Evolutionary conservation across 1,284 basidiomycete genomes (phyloP), one percentile per base, ranked within the genome.

Genomic region (Apiotrichum porosum): DNA sequence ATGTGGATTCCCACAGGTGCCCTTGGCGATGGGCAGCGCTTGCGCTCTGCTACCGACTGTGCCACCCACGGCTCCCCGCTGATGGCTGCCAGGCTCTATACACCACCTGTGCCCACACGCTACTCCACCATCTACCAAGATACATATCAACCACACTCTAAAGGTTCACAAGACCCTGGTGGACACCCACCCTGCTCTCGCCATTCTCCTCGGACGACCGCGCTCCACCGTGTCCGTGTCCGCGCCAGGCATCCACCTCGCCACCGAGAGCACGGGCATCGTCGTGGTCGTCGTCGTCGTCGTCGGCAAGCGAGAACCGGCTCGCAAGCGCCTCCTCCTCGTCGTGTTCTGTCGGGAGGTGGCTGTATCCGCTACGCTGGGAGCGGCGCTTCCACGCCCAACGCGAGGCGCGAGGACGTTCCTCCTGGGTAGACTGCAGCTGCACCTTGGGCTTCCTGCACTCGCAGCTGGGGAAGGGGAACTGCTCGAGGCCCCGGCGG

Each of bases 301-400:
- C 70, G 8, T 68, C 66, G 26, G 26, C 26, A 19, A 72, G 49
- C 42, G 66, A 70, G 52, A 69, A 74, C 15, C 70, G 51, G 24
- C 58, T 60, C 17, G 60, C 63, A 6, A 68, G 65, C 73, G 90
- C 88, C 32, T 61, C 61, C 40, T 76, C 78, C 42, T 78, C 76
- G 53, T 82, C 77, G 51, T 80, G 49, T 30, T 71, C 65, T 4
- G 65, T 63, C 12, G 65, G 47, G 19, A 69, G 55, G 41, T 61
- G 57, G 19, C 51, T 56, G 47, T 71, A 70, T 1, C 70, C 68
- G 18, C 34, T 45, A 23, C 56, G 46, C 39, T 54, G 49, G 41
- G 56, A 59, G 22, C 65, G 55, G 42, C 66, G 51, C 37, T 61
- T 28, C 26, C 26, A 28, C 26, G 8, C 26, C 26, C 26, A 28